Evolutionary conservation across 192 early-diverging fungal species (phyloP).

Genomic region (Dimargaris cristalligena): DNA sequence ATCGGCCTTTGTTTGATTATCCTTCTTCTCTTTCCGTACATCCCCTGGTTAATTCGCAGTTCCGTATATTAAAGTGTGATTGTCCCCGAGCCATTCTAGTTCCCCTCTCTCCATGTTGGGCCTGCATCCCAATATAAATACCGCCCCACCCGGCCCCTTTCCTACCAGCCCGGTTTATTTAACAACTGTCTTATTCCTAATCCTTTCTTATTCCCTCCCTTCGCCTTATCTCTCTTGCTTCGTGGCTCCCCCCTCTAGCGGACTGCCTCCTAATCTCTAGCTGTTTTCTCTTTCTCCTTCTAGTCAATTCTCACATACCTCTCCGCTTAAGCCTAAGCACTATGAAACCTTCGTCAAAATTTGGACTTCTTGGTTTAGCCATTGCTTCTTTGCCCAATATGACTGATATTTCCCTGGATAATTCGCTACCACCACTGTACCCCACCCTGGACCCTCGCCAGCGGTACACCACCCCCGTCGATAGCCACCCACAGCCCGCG

Average conservation of each 20-base stretch:
- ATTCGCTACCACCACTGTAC: not conserved
- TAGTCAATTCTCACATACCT: not conserved
- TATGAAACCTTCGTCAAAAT: not conserved
- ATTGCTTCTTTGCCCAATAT: not conserved
- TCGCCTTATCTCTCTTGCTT: not conserved
- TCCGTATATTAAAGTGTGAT: too few species aligned
- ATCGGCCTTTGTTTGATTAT: too few species aligned
- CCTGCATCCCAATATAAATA: too few species aligned
- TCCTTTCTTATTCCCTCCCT: not conserved
- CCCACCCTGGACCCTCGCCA: not conserved
- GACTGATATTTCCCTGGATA: conserved; percentile 1
- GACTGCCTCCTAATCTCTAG: not conserved
- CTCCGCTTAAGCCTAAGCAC: not conserved
- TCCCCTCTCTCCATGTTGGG: too few species aligned
- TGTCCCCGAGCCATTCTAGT: too few species aligned
- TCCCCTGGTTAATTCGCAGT: too few species aligned
- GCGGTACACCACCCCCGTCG: not conserved
- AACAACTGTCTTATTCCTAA: too few species aligned
- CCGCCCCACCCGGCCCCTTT: too few species aligned
- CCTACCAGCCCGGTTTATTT: too few species aligned
- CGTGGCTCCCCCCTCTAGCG: not conserved
- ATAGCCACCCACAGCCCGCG: not conserved
- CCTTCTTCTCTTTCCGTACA: too few species aligned
- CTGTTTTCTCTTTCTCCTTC: not conserved
- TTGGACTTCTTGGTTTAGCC: conserved; percentile 2